These are phyloP conservation scores for Benincasa hispida DNA, from an alignment of 306 rosid genomes.

Conservation along the genomic window DNA sequence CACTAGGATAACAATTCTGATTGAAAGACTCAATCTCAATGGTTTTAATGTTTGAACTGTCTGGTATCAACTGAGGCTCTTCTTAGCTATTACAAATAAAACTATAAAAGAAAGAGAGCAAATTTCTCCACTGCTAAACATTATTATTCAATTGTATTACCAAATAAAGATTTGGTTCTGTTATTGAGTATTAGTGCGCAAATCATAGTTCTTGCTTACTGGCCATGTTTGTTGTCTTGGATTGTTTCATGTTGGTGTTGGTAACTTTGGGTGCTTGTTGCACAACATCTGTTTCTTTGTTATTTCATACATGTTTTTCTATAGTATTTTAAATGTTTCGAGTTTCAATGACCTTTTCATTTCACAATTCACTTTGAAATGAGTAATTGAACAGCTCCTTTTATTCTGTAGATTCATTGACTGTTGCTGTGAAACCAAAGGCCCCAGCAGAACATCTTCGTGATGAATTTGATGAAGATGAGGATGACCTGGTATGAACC, in stretches of 20 bases:
- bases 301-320: background rate
- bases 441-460: constrained; percentile 45
- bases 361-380: background rate
- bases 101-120: background rate
- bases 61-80: background rate
- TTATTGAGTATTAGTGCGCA: background rate
- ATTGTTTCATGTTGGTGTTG: background rate
- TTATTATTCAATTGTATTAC: background rate
- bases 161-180: background rate
- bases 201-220: background rate
- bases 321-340: background rate
- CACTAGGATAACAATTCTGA: background rate
- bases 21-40: background rate
- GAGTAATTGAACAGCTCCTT: background rate
- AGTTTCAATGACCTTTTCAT: background rate
- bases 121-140: background rate
- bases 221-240: background rate
- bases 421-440: constrained; percentile 90
- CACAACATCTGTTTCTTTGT: background rate
- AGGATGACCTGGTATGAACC: constrained; percentile 68
- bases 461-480: constrained; percentile 52
- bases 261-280: background rate
- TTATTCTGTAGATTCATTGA: constrained; percentile 47
- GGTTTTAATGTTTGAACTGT: background rate
- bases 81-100: background rate